phyloP scores from a whole-genome alignment of 23 red algal species.

The Chondrus crispus region DNA sequence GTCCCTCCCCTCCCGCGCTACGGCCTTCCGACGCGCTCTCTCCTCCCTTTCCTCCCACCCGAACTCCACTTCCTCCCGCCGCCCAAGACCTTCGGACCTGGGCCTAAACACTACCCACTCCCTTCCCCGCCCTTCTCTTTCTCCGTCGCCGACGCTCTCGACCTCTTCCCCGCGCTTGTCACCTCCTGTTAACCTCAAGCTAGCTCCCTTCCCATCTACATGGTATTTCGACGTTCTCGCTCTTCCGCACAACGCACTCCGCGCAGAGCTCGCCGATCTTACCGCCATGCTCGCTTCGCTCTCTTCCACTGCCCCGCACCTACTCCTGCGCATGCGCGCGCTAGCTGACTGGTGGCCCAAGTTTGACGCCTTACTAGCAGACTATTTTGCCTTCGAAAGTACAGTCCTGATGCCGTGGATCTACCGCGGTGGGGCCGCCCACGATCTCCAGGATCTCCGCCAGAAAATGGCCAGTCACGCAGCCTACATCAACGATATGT shows the following conservation, averaged over 20 bases:
- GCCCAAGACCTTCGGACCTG: neutral
- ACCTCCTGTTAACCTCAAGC: too few relatives aligned
- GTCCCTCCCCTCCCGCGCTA: neutral
- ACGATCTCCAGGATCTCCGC: neutral
- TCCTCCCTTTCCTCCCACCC: neutral
- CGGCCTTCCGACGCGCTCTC: neutral
- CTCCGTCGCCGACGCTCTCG: too few relatives aligned
- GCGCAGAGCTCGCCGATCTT: slow-evolving; percentile 54
- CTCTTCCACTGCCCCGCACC: neutral
- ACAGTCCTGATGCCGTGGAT: slow-evolving; percentile 59
- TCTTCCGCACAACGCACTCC: slow-evolving; percentile 76
- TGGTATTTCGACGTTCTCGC: slow-evolving; percentile 58
- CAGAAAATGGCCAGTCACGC: slow-evolving; percentile 8
- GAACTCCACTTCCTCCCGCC: neutral
- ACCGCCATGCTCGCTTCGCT: slow-evolving; percentile 36
- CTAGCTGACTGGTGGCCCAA: slow-evolving; percentile 41
- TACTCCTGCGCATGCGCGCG: neutral
- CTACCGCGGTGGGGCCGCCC: neutral
- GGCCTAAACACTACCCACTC: neutral
- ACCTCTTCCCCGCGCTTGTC: too few relatives aligned
- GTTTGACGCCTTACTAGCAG: slow-evolving; percentile 32
- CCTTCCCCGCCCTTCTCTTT: neutral
- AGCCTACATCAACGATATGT: neutral
- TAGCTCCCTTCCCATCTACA: slow-evolving; percentile 9
- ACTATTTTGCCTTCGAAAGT: slow-evolving; percentile 47